Percentiles rank a stretch among this genome's conserved stretches.
phyloP scores from a whole-genome alignment of 1,284 basidiomycete genomes.

The Apiotrichum sp. region DNA sequence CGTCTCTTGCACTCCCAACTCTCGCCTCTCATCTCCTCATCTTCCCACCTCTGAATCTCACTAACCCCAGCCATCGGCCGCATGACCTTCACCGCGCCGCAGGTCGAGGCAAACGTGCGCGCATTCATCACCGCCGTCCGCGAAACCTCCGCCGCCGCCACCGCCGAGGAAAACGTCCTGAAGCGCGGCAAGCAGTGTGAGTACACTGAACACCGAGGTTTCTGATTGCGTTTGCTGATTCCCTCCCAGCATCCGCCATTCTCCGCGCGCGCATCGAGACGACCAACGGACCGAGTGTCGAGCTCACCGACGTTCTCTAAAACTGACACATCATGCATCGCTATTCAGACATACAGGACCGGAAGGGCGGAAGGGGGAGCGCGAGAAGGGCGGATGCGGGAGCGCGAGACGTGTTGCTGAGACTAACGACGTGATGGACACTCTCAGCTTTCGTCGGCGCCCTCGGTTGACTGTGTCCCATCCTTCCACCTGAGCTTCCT shows the following conservation, averaged over 20 bases:
- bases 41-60: too few species aligned
- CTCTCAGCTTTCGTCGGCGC: too few species aligned
- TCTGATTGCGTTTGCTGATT: background rate
- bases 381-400: background rate
- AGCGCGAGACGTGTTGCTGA: too few species aligned
- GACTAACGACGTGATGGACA: too few species aligned
- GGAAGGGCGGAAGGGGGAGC: background rate
- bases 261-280: slow-evolving; percentile 74
- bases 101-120: slow-evolving; percentile 71
- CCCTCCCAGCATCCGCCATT: slow-evolving; percentile 59
- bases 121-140: slow-evolving; percentile 68
- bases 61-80: slow-evolving; percentile 39
- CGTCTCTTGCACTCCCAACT: too few species aligned
- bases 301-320: slow-evolving; percentile 36
- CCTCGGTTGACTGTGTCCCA: too few species aligned
- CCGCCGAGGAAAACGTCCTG: slow-evolving; percentile 11
- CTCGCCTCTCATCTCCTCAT: too few species aligned
- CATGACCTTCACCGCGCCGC: slow-evolving; percentile 66
- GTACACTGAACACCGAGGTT: background rate
- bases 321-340: slow-evolving; percentile 3
- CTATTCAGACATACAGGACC: background rate
- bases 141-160: slow-evolving; percentile 21
- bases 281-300: slow-evolving; percentile 74
- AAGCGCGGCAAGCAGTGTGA: slow-evolving; percentile 24
- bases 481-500: too few species aligned